A percentile compares a stretch with the other conserved stretches of the same genome.
These are phyloP conservation scores for Hibiscus trionum DNA, from an alignment of 345 rosid species.

Conservation along the genomic window DNA sequence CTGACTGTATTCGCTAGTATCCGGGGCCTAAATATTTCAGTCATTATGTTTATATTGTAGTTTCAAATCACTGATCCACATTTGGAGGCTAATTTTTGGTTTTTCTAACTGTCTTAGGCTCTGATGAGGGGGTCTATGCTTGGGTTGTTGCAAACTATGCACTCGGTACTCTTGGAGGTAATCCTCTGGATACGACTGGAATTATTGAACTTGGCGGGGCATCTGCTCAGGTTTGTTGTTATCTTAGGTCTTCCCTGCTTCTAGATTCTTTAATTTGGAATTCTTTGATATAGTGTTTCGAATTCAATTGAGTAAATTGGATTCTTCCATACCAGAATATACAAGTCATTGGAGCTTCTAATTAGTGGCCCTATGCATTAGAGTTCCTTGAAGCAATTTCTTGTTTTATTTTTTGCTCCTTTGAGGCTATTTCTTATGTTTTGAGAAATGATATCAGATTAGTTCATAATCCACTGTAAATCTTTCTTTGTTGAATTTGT, in stretches of 20 bases:
- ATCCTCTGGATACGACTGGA: slow-evolving; percentile 70
- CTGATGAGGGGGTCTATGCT: slow-evolving; percentile 94
- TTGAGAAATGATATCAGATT: slow-evolving; percentile 3
- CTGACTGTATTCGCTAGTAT: background rate
- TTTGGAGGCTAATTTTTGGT: slow-evolving; percentile 12
- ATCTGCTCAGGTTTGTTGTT: slow-evolving; percentile 69
- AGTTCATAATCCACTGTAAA: background rate
- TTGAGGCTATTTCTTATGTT: background rate
- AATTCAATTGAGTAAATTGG: background rate
- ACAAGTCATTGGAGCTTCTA: background rate
- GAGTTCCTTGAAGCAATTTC: background rate
- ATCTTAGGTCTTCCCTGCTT: background rate
- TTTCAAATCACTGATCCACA: background rate
- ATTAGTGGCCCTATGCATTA: background rate
- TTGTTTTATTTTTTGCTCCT: background rate
- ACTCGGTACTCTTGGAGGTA: slow-evolving; percentile 67
- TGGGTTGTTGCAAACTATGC: slow-evolving; percentile 93
- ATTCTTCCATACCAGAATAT: background rate
- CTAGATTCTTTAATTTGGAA: background rate
- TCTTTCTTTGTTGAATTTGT: background rate
- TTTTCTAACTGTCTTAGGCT: slow-evolving; percentile 35
- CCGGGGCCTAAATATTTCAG: background rate
- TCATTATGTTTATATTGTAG: background rate
- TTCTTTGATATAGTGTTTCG: background rate
- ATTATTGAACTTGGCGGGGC: slow-evolving; percentile 98